Percentiles rank a stretch among this genome's conserved stretches.
phyloP scores from a whole-genome alignment of 345 rosid genomes.

The Salix suchowensis region DNA sequence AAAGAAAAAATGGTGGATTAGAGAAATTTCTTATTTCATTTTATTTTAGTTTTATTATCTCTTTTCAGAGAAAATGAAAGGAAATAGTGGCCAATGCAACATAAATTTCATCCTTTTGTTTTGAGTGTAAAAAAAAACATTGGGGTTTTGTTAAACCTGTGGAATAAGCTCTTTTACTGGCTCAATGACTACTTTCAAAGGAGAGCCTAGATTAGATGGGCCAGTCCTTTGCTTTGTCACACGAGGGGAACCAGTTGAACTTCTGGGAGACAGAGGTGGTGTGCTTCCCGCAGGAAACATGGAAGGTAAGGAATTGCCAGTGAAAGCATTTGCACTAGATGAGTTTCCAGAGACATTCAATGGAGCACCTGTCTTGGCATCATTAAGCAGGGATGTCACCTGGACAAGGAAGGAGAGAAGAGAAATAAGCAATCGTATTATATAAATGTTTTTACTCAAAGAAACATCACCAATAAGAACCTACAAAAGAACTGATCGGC shows the following conservation, averaged over 20 bases:
- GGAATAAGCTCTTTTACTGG: constrained; percentile 82
- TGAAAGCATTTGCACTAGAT: constrained; percentile 47
- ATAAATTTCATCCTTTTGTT: background rate
- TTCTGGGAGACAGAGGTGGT: constrained; percentile 96
- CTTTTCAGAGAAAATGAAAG: background rate
- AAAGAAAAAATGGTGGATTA: background rate
- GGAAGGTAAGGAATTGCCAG: constrained; percentile 72
- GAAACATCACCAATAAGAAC: background rate
- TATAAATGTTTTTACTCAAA: background rate
- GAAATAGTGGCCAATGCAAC: background rate
- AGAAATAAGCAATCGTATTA: constrained; percentile 8
- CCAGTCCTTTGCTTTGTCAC: constrained; percentile 68
- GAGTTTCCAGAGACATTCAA: constrained; percentile 64
- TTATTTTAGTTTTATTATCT: background rate
- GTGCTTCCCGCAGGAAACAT: constrained; percentile 94
- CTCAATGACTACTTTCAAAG: constrained; percentile 72
- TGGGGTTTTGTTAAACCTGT: constrained; percentile 50
- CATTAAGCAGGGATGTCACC: constrained; percentile 72
- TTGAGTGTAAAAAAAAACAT: background rate
- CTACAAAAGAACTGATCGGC: background rate
- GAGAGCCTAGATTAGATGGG: constrained; percentile 82
- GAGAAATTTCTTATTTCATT: background rate
- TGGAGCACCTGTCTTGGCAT: constrained; percentile 76
- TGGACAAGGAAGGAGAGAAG: constrained; percentile 14
- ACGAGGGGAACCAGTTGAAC: constrained; percentile 85